Evolutionary conservation across 441 rosid species (phyloP).

Genomic region (Rhodomyrtus psidioides): DNA sequence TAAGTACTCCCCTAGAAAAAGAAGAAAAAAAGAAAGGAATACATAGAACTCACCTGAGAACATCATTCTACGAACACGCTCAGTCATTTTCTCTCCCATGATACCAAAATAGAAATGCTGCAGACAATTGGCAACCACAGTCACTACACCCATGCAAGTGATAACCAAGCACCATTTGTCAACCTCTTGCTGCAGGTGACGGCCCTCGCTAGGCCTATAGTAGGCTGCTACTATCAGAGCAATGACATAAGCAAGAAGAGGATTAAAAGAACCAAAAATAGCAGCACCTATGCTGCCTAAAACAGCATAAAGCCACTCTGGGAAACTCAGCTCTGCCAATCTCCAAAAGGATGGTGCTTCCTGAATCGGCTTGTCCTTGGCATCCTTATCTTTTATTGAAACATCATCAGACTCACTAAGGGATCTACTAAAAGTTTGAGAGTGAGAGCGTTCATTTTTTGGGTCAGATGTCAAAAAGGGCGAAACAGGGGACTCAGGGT

Average conservation of each 20-base stretch:
- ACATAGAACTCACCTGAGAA: slow-evolving; percentile 64
- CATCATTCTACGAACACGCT: slow-evolving; percentile 98
- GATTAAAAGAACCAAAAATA: slow-evolving; percentile 96
- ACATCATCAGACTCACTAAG: slow-evolving; percentile 59
- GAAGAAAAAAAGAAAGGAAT: not conserved
- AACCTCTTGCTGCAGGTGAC: slow-evolving; percentile 56
- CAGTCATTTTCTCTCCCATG: slow-evolving; percentile 99
- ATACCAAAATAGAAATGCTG: slow-evolving; percentile 99
- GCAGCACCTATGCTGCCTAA: slow-evolving; percentile 98
- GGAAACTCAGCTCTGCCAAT: slow-evolving; percentile 82
- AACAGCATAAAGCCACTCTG: slow-evolving; percentile 98
- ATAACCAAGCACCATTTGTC: slow-evolving; percentile 96
- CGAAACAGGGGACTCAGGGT: slow-evolving; percentile 96
- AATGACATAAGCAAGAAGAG: slow-evolving; percentile 93
- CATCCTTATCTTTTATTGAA: slow-evolving; percentile 34
- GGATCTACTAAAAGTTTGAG: slow-evolving; percentile 95
- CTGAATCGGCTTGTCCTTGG: slow-evolving; percentile 38
- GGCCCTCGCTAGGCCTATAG: slow-evolving; percentile 31
- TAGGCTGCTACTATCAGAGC: slow-evolving; percentile 77
- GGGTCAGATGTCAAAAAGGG: slow-evolving; percentile 98
- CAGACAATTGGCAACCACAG: slow-evolving; percentile 92
- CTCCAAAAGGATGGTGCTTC: slow-evolving; percentile 91
- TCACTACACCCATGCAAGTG: slow-evolving; percentile 94
- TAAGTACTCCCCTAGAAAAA: not conserved
- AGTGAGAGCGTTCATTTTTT: slow-evolving; percentile 93